These are phyloP conservation scores for Imleria badia DNA, from an alignment of 768 basidiomycete genomes.

Conservation along the genomic window DNA sequence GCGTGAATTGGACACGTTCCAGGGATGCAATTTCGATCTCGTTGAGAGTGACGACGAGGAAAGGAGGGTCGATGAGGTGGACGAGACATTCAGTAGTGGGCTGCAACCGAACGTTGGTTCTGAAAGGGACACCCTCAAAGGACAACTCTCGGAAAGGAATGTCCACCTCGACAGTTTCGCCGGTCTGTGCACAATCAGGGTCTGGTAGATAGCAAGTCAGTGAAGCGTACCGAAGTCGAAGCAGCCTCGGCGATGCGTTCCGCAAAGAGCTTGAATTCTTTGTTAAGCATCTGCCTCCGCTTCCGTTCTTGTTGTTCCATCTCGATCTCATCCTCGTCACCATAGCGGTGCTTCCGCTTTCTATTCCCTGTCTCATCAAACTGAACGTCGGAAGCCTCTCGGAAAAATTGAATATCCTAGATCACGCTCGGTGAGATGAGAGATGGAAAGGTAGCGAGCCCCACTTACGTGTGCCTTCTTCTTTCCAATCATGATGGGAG, in stretches of 20 bases:
- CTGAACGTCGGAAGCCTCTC: slow-evolving; percentile 95
- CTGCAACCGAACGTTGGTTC: slow-evolving; percentile 90
- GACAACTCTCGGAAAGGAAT: slow-evolving; percentile 97
- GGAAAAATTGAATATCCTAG: slow-evolving; percentile 97
- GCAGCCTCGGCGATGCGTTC: slow-evolving; percentile 89
- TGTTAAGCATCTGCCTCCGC: slow-evolving; percentile 85
- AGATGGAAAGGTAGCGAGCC: neutral
- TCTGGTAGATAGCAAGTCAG: neutral
- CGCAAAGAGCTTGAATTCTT: slow-evolving; percentile 90
- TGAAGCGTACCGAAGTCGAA: slow-evolving; percentile 61
- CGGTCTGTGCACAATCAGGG: slow-evolving; percentile 45
- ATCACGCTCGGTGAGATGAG: slow-evolving; percentile 1
- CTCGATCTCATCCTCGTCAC: slow-evolving; percentile 98
- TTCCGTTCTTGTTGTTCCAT: slow-evolving; percentile 97
- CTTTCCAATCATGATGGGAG: slow-evolving; percentile 98
- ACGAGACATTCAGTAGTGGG: slow-evolving; percentile 97
- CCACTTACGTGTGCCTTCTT: slow-evolving; percentile 87
- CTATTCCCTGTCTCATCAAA: slow-evolving; percentile 99
- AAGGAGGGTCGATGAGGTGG: slow-evolving; percentile 92
- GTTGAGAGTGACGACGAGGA: slow-evolving; percentile 89
- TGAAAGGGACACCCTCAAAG: slow-evolving; percentile 95
- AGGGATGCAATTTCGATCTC: slow-evolving; percentile 97
- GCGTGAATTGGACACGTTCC: slow-evolving; percentile 93
- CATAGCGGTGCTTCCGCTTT: slow-evolving; percentile 94
- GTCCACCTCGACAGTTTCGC: slow-evolving; percentile 89